phyloP scores from a whole-genome alignment of 148 eudicot species.

The Heliamphora exappendiculata region DNA sequence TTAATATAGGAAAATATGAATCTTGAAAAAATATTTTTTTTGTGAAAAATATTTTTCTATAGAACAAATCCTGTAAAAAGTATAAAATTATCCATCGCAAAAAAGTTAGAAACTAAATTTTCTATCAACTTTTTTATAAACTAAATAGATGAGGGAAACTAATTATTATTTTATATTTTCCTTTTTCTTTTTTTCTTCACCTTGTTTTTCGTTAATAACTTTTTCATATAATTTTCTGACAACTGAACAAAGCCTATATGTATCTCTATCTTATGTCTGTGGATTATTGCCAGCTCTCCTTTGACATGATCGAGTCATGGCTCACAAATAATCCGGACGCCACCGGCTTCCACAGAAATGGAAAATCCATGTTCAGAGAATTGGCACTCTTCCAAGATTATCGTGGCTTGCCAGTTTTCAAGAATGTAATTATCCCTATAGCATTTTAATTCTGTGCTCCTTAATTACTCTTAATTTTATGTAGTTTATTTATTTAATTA shows the following conservation, averaged over 20 bases:
- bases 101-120: no score
- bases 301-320: constrained; percentile 64
- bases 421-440: constrained; percentile 30
- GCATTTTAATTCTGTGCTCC: neutral
- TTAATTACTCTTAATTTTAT: neutral
- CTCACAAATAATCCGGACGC: constrained; percentile 37
- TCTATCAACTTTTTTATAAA: no score
- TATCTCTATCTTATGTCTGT: neutral
- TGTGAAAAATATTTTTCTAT: no score
- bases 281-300: constrained; percentile 42
- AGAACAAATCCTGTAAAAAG: no score
- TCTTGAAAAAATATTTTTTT: no score
- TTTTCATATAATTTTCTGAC: neutral
- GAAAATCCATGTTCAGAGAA: constrained; percentile 45
- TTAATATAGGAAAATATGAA: no score
- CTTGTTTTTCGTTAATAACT: neutral
- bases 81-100: no score
- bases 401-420: constrained; percentile 60
- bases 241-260: no score
- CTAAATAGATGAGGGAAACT: no score
- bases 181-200: no score
- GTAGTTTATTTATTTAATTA: neutral
- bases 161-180: no score
- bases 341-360: constrained; percentile 32
- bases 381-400: constrained; percentile 71